Conservation (phyloP, 2,329 filamentous ascomycete genomes). For the Xylaria sp. region DNA sequence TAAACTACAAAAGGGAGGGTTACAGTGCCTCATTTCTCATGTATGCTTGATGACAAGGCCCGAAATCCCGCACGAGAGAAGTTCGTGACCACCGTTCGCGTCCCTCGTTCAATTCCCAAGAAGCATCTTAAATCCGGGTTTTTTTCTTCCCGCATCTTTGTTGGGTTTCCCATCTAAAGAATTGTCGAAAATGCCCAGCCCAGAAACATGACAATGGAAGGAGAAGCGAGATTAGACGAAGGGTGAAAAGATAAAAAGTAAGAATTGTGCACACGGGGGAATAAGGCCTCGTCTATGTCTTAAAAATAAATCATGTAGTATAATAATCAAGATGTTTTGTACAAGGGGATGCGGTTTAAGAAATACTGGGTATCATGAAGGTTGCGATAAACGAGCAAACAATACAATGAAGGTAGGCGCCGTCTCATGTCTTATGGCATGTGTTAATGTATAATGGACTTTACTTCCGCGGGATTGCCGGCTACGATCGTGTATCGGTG, state of each 20-base stretch:
- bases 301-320: conserved; percentile 22
- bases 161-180: neutral
- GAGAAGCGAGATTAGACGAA: neutral
- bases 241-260: neutral
- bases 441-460: conserved; percentile 48
- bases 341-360: conserved; percentile 29
- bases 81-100: conserved; percentile 5
- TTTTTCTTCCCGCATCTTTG: conserved; percentile 13
- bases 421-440: neutral
- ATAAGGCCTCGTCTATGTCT: conserved; percentile 29
- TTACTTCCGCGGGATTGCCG: conserved; percentile 73
- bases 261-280: conserved; percentile 9
- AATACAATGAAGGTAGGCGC: conserved; percentile 5
- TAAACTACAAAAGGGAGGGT: neutral
- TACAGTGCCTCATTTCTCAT: conserved; percentile 12
- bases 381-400: conserved; percentile 24
- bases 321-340: conserved; percentile 29
- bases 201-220: conserved; percentile 4
- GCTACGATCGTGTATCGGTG: conserved; percentile 74
- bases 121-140: conserved; percentile 4
- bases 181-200: conserved; percentile 7
- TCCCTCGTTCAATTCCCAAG: conserved; percentile 4
- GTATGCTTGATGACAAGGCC: neutral
- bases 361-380: conserved; percentile 37
- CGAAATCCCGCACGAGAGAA: neutral